These are phyloP conservation scores for Pseudofabraea citricarpa DNA, from an alignment of 2,329 filamentous ascomycete genomes.

Conservation along the genomic window DNA sequence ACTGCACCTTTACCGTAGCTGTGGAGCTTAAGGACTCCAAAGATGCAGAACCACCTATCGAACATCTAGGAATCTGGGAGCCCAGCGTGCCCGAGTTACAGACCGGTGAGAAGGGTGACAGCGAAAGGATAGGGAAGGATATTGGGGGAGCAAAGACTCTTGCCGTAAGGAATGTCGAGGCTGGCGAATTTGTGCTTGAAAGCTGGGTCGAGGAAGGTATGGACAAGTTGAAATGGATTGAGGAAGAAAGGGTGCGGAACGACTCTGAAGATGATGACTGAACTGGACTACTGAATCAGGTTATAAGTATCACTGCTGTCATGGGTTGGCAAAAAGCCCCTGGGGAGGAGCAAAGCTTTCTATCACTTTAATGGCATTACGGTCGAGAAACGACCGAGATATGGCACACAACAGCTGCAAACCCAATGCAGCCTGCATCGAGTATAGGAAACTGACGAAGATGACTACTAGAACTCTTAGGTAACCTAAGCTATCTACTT, in stretches of 20 bases:
- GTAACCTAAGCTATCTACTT: too few species aligned
- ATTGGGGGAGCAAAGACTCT: slow-evolving; percentile 50
- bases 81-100: slow-evolving; percentile 41
- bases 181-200: slow-evolving; percentile 62
- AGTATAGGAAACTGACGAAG: too few species aligned
- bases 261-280: not conserved
- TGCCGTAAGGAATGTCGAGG: slow-evolving; percentile 57
- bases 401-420: too few species aligned
- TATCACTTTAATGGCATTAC: too few species aligned
- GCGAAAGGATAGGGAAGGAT: slow-evolving; percentile 27
- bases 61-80: slow-evolving; percentile 59
- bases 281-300: not conserved
- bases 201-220: slow-evolving; percentile 63
- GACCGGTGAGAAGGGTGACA: slow-evolving; percentile 27
- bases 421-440: too few species aligned
- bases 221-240: slow-evolving; percentile 14
- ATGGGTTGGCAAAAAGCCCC: too few species aligned
- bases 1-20: slow-evolving; percentile 71
- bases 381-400: too few species aligned
- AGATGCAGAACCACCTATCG: slow-evolving; percentile 45
- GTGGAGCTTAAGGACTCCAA: slow-evolving; percentile 64
- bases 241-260: not conserved
- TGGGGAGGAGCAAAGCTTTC: too few species aligned
- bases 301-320: too few species aligned
- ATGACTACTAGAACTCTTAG: too few species aligned